Evolutionary conservation across 768 basidiomycete species (phyloP), one percentile per base, ranked within the genome.

Genomic region (Pholiota molesta): DNA sequence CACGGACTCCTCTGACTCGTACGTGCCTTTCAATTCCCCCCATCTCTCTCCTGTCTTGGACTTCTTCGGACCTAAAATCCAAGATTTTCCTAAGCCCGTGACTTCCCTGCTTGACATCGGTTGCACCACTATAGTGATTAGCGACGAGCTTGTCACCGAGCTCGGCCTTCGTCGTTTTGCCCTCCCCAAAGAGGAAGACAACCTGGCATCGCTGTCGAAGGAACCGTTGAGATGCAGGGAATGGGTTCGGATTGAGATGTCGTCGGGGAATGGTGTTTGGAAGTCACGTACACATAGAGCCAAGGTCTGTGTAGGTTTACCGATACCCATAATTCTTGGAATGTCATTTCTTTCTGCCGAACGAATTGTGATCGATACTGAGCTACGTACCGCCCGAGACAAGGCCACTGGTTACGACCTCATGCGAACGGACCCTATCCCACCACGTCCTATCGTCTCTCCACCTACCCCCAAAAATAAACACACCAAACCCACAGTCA

Each of bases 301-400:
- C 5, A 68, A 71, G 37, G 65, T 74, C 13, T 59, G 49, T 28
- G 51, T 29, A 9, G 54, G 51, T 2, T 53, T 72, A 11, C 63
- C 67, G 60, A 59, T 70, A 60, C 70, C 69, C 0, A 14, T 74
- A 13, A 40, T 74, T 2, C 61, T 74, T 3, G 71, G 73, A 67
- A 66, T 71, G 2, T 63, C 69, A 61, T 71, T 57, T 14, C 37
- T 57, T 8, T 2, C 13, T 21, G 5, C 7, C 66, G 61, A 70
- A 44, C 57, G 65, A 23, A 58, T 73, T 42, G 57, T 71, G 8
- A 44, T 71, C 11, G 63, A 73, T 28, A 35, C 62, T n/a, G 23
- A 52, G 0, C 42, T 35, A 3, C 61, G 66, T 4, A 69, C 72
- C 7, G 66, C 58, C 37, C 52, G 13, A n/a, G 40, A 42, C 14